Evolutionary conservation across 2,329 filamentous ascomycete species (phyloP).

Genomic region (Mollisia scopiformis): DNA sequence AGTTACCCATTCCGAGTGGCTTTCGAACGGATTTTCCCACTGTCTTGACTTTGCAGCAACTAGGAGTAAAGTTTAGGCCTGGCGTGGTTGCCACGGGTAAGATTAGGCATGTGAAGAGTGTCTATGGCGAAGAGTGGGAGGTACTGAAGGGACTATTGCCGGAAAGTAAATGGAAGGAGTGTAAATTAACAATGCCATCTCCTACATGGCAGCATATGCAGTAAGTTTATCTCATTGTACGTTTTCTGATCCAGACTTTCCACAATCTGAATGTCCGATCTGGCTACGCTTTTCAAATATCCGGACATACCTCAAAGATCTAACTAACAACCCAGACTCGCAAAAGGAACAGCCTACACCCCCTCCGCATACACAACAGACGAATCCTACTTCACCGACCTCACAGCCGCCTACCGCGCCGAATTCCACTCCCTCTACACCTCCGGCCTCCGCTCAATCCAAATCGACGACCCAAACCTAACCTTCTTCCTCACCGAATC

Average conservation of each 20-base stretch:
- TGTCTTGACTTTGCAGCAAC: neutral
- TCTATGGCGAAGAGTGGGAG: neutral
- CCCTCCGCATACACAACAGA: neutral
- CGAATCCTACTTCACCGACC: neutral
- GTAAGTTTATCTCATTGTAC: neutral
- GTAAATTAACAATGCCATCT: constrained; percentile 1
- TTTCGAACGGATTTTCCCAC: constrained; percentile 1
- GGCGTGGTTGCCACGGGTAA: constrained; percentile 1
- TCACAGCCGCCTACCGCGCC: neutral
- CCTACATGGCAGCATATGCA: constrained; percentile 3
- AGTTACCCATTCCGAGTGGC: neutral
- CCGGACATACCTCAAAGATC: too few species aligned
- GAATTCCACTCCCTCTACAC: constrained; percentile 3
- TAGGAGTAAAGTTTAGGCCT: constrained; percentile 3
- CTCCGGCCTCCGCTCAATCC: constrained; percentile 1
- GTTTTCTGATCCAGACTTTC: too few species aligned
- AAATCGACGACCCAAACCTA: constrained; percentile 6
- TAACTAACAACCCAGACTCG: neutral
- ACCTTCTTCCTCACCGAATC: constrained; percentile 1
- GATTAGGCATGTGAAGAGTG: constrained; percentile 1
- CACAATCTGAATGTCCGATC: too few species aligned
- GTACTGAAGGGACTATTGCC: neutral
- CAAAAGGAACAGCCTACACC: neutral
- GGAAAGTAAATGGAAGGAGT: neutral
- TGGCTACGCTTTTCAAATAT: too few species aligned